These are phyloP conservation scores for Lecanoromycetidae sp. DNA, from an alignment of 2,329 filamentous ascomycete genomes.

Conservation along the genomic window DNA sequence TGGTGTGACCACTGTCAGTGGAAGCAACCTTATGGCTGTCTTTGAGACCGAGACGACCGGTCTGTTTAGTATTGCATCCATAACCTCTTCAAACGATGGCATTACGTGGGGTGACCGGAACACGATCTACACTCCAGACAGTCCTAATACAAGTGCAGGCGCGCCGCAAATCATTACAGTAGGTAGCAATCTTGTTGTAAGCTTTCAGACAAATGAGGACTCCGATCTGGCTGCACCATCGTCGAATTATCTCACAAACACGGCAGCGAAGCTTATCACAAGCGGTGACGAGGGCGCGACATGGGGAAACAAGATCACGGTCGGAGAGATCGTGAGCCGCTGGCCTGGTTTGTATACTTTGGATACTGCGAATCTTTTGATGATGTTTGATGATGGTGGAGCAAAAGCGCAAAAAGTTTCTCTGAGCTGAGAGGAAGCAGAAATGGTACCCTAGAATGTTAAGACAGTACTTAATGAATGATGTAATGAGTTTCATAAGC, in stretches of 20 bases:
- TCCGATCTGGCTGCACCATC: conserved; percentile 18
- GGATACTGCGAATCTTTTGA: conserved; percentile 5
- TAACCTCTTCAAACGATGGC: conserved; percentile 33
- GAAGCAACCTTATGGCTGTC: conserved; percentile 30
- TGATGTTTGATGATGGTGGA: conserved; percentile 11
- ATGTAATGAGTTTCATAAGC: too few species aligned
- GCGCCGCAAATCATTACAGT: conserved; percentile 35
- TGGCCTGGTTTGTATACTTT: conserved; percentile 24
- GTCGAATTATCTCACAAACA: conserved; percentile 1
- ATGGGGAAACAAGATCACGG: conserved; percentile 25
- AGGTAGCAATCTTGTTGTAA: conserved; percentile 31
- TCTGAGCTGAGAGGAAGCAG: not conserved
- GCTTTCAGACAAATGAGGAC: conserved; percentile 38
- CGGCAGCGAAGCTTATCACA: conserved; percentile 16
- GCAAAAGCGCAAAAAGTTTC: conserved; percentile 7
- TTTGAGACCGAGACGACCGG: conserved; percentile 30
- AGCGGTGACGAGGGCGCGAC: conserved; percentile 23
- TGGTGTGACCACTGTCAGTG: conserved; percentile 28
- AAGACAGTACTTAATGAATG: too few species aligned
- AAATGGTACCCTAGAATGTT: too few species aligned
- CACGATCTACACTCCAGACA: conserved; percentile 28
- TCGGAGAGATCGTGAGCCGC: conserved; percentile 20
- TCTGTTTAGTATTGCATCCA: conserved; percentile 29
- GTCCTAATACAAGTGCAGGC: conserved; percentile 26
- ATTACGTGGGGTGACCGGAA: conserved; percentile 29